Percentiles rank a stretch among this genome's conserved stretches.
Evolutionary conservation across 352 stramenopile genomes (phyloP).

Genomic region (Phytophthora cryptogea): DNA sequence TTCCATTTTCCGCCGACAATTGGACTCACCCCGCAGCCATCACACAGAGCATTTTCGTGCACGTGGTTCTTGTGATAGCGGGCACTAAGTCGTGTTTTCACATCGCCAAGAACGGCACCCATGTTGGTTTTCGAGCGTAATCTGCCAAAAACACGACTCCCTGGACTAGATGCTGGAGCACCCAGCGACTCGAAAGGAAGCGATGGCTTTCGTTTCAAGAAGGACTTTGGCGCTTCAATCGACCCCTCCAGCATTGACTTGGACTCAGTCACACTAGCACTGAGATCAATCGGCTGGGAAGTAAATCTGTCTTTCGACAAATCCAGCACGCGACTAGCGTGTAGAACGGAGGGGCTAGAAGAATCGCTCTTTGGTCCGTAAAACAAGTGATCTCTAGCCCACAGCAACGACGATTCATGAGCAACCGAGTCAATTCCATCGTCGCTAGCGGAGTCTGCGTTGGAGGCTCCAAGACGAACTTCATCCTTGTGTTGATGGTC

Average conservation of each 20-base stretch:
- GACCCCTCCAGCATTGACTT: conserved; percentile 57
- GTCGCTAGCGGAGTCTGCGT: conserved; percentile 18
- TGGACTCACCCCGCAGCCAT: conserved; percentile 76
- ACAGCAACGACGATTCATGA: conserved; percentile 32
- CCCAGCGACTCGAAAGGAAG: conserved; percentile 30
- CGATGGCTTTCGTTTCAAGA: conserved; percentile 21
- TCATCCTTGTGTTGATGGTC: conserved; percentile 66
- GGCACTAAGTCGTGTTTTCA: conserved; percentile 55
- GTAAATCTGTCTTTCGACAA: conserved; percentile 53
- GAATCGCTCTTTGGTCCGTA: conserved; percentile 70
- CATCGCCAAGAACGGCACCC: conserved; percentile 55
- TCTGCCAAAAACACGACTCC: conserved; percentile 49
- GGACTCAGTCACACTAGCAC: conserved; percentile 54
- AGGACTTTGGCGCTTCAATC: conserved; percentile 3
- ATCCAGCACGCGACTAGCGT: conserved; percentile 42
- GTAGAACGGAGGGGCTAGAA: conserved; percentile 62
- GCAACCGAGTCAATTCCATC: conserved; percentile 10
- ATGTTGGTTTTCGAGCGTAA: conserved; percentile 54
- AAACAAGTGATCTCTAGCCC: conserved; percentile 66
- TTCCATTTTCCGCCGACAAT: conserved; percentile 81
- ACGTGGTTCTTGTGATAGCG: conserved; percentile 70
- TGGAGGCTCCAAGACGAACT: conserved; percentile 50
- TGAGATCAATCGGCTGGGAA: conserved; percentile 67
- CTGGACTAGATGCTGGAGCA: conserved; percentile 15
- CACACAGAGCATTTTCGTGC: conserved; percentile 79